Evolutionary conservation across 2,329 filamentous ascomycete species (phyloP), one percentile per base, ranked within the genome.

Genomic region (Aurifilum marmelostoma): DNA sequence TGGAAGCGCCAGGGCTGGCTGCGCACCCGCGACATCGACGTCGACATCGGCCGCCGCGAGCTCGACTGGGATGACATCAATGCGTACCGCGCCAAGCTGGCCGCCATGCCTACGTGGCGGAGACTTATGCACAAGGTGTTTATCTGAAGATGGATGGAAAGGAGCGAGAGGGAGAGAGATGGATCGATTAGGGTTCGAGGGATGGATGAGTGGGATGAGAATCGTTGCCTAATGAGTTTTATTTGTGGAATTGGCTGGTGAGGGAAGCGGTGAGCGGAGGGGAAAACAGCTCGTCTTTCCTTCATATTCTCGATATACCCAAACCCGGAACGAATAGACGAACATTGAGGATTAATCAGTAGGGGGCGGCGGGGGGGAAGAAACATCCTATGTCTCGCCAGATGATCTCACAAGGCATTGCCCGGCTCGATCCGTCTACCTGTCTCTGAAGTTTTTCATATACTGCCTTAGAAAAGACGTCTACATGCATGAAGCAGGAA

Each of bases 1-100:
- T 92, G 89, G 89, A 92, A 91, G 81, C 80, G 86, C 56, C 77
- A 83, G 37, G 83, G 84, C 9, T 91, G 86, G 85, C 79, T 89
- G 63, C 83, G 79, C 65, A 79, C 86, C 1, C 76, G 79, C 37
- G 82, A 92, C 69, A 91, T 92, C 70, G 90, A 92, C 72, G 84
- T 92, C 66, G 89, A 92, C 75, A 85, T 83, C 50, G 89, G 88
- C 61, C 85, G 89, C 60, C 83, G 89, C 59, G 85, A 87, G 75
- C 82, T 90, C 62, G 84, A 91, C 74, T 89, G 86, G 86, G 87
- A 88, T 21, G 74, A 80, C 32, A 87, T 88, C 75, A 83, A 87
- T 72, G 81, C 77, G 12, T 79, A 81, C 69, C 82, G 82, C 61
- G 79, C 77, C 18, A 73, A 83, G 73, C 75, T 85, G 34, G 83